Evolutionary conservation across 1,284 basidiomycete species (phyloP).

Genomic region (Schizopora paradoxa): DNA sequence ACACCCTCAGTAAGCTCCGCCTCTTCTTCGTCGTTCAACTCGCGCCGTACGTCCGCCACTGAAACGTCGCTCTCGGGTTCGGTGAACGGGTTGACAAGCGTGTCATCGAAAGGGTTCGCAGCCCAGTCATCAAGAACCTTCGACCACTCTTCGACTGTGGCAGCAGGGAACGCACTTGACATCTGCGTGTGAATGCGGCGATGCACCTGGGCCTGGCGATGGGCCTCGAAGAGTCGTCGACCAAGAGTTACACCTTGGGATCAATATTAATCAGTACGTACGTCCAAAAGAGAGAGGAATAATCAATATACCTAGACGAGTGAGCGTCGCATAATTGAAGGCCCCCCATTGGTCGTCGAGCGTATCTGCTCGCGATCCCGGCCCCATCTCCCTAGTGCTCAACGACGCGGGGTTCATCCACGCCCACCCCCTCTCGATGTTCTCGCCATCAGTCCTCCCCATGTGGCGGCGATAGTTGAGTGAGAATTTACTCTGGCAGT

Average conservation of each 20-base stretch:
- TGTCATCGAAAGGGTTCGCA: slow-evolving; percentile 2
- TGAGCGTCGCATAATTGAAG: background rate
- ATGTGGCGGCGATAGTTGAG: slow-evolving; percentile 10
- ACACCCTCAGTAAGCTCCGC: slow-evolving; percentile 1
- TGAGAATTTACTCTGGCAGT: slow-evolving; percentile 12
- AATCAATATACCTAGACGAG: background rate
- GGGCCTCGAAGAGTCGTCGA: background rate
- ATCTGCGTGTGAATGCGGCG: slow-evolving; percentile 1
- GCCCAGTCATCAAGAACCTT: slow-evolving; percentile 16
- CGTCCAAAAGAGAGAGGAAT: background rate
- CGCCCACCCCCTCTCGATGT: slow-evolving; percentile 15
- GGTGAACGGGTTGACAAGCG: background rate
- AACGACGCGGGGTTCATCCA: slow-evolving; percentile 7
- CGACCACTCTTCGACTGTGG: slow-evolving; percentile 13
- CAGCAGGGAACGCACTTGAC: slow-evolving; percentile 6
- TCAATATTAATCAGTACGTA: background rate
- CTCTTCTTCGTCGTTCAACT: slow-evolving; percentile 17
- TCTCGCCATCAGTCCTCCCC: slow-evolving; percentile 16
- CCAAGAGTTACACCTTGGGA: background rate
- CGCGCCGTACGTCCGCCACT: slow-evolving; percentile 2
- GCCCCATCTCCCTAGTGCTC: slow-evolving; percentile 10
- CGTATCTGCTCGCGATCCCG: slow-evolving; percentile 8
- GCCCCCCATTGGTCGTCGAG: slow-evolving; percentile 13
- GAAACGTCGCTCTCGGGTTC: slow-evolving; percentile 17
- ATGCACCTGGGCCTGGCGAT: slow-evolving; percentile 2